phyloP scores from a whole-genome alignment of 495 filamentous ascomycete species.

The Oidiodendron maius region DNA sequence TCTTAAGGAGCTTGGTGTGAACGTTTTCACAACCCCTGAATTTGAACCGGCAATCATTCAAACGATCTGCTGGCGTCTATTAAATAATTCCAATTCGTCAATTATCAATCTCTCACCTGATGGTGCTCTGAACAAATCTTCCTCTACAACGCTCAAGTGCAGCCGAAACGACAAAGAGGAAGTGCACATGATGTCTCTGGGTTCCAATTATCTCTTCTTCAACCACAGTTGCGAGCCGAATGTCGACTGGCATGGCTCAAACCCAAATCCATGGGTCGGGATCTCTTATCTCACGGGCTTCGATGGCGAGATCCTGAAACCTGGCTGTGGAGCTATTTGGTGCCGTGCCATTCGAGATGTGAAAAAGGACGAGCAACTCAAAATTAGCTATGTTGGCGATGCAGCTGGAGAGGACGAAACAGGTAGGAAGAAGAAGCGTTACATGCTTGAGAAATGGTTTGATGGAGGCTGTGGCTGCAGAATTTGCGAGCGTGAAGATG shows the following conservation, averaged over 20 bases:
- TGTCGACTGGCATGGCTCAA: conserved; percentile 12
- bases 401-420: background rate
- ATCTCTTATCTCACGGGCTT: background rate
- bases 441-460: conserved; percentile 16
- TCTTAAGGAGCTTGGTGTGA: conserved; percentile 10
- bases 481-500: conserved; percentile 14
- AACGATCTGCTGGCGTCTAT: conserved; percentile 15
- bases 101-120: background rate
- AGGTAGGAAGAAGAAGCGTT: conserved; percentile 1
- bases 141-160: background rate
- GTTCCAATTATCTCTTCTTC: conserved; percentile 18
- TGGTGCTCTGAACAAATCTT: background rate
- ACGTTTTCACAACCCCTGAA: conserved; percentile 8
- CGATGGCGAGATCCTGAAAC: conserved; percentile 10
- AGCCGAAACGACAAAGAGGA: background rate
- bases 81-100: conserved; percentile 16
- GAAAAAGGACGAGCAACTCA: conserved; percentile 15
- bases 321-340: conserved; percentile 6
- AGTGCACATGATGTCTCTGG: conserved; percentile 5
- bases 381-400: conserved; percentile 19
- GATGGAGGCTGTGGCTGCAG: conserved; percentile 17
- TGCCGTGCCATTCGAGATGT: conserved; percentile 12
- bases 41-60: conserved; percentile 17
- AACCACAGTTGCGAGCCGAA: conserved; percentile 20
- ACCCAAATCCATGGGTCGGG: background rate